Conservation (phyloP, 352 stramenopile genomes). For the Phytopythium helicoides region DNA sequence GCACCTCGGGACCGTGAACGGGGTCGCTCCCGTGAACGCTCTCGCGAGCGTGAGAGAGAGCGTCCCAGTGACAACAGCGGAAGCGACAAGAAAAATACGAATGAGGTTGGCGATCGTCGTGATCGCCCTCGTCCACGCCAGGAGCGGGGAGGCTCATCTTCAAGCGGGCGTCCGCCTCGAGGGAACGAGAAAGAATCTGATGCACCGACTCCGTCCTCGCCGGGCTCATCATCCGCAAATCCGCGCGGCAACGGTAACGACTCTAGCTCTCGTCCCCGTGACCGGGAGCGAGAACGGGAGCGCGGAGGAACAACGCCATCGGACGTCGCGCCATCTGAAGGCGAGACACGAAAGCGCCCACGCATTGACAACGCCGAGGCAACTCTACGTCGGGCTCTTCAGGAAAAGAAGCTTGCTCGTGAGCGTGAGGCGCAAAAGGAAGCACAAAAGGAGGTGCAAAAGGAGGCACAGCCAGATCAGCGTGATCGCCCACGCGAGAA, state of each 20-base stretch:
- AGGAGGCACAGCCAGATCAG: conserved; percentile 1
- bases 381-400: conserved; percentile 63
- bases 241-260: no score
- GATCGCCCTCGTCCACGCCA: no score
- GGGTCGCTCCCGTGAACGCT: background rate
- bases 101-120: no score
- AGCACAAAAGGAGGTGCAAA: conserved; percentile 10
- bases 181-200: conserved; percentile 11
- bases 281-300: background rate
- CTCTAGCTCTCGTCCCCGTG: background rate
- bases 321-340: conserved; percentile 14
- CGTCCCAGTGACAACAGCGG: background rate
- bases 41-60: conserved; percentile 2
- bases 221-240: no score
- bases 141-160: no score
- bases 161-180: no score
- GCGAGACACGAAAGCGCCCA: conserved; percentile 47
- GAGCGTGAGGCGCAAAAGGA: conserved; percentile 22
- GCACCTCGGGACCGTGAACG: background rate
- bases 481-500: background rate
- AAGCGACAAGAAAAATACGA: background rate
- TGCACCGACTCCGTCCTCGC: background rate
- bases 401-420: conserved; percentile 62
- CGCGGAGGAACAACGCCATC: conserved; percentile 11
- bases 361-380: conserved; percentile 64